Base-by-base conservation (phyloP, 2,329 filamentous ascomycete genomes). In the Nothophoma quercina region DNA sequence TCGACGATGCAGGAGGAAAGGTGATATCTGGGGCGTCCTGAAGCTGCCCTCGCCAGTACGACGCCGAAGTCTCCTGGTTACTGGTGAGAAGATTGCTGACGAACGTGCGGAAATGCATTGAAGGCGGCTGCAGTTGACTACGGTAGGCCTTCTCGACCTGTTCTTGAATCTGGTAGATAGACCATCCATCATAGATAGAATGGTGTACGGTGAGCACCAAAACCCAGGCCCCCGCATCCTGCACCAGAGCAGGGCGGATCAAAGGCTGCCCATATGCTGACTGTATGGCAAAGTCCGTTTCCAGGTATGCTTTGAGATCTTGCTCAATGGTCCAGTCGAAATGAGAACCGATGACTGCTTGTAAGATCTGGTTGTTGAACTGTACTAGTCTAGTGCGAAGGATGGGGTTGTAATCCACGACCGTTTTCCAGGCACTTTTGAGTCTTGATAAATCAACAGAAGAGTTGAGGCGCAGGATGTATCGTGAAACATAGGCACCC, bases 341-440 rank as follows among this genome's bases (percentile, higher is more conserved):
- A 6, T 30, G 28, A 4, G 5, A 6, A 6, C 28, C 6, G 6
- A 30, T 13, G 6, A 30, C 28, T 6, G 10, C 28, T 13, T 30
- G 28, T 12, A 30, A 12, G 12, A 26, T 26, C 12, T 26, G 25
- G 6, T 6, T 13, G 10, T 30, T 13, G n/a, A 13, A 30, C 28
- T 30, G 28, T n/a, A 30, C 28, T 7, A 30, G 5, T 4, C 28
- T 6, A 6, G 28, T 30, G 6, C 28, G 28, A 6, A 30, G 10
- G 28, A 82, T 80, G 30, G 79, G 80, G 34, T 77, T 78, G 13
- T 73, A 69, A 0, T 75, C 69, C 7, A 82, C 66, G 1, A 73
- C 73, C 51, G 79, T 76, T 44, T 82, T 57, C 5, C 70, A 50
- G 60, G 78, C 26, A 63, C 78, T 26, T 54, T 35, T 60, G 78